Evolutionary conservation across 2,329 filamentous ascomycete genomes (phyloP), one percentile per base, ranked within the genome.

Genomic region (Talaromyces sp.): DNA sequence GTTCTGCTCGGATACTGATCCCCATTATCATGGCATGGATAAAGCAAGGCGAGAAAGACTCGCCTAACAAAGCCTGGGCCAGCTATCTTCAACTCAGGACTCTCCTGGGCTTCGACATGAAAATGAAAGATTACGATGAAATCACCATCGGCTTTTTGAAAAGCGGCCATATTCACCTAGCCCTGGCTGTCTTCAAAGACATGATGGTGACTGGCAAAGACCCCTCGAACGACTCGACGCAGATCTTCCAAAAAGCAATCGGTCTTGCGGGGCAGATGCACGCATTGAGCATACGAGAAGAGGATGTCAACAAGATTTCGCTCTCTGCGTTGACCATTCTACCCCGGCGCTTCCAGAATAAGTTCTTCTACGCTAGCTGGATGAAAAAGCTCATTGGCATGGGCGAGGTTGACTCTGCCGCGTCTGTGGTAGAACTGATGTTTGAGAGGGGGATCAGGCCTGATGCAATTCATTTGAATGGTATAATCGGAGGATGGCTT

Each of bases 351-450:
- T 81, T 83, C 58, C 77, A 80, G 52, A 94, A 95, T 72, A 87
- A 88, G 64, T 93, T 91, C 74, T 90, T 96, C 74, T 89, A 92
- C 65, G 89, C 88, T 35, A 92, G 91, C 67, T 96, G 92, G 92
- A 82, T 96, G 69, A 93, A 93, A 74, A 86, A 89, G 55, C 83
- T 95, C 9, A 89, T 95, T 59, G 88, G 87, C 17, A 84, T 87
- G 61, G 86, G 86, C 2, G 84, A 91, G 64, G 75, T 90, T 14
- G 83, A 89, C 60, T 88, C 88, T 1, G 90, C 91, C 3, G 81
- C 84, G 57, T 84, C 85, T 62, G 90, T 95, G 9, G 79, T 94
- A 29, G 83, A 88, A 14, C 81, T 92, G 64, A 93, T 95, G 88
- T 85, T 87, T 66, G 79, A 83, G 57, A 85, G 83, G 66, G 85